Evolutionary conservation across 2,329 filamentous ascomycete species (phyloP).

Genomic region (Hymenoscyphus fructigenus): DNA sequence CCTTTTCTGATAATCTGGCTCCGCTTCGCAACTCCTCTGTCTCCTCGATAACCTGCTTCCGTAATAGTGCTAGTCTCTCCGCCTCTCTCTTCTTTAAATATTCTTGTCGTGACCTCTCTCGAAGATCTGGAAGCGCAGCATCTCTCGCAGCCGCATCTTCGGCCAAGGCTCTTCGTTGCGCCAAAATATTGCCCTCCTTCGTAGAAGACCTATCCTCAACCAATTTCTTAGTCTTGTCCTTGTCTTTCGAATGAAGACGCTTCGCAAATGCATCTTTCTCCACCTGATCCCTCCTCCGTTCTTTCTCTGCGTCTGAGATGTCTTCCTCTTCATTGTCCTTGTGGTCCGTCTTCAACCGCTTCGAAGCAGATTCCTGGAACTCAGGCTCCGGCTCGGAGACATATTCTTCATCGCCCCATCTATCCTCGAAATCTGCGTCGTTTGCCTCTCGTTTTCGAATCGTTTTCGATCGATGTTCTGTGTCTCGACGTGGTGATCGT

Average conservation of each 20-base stretch:
- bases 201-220: constrained; percentile 58
- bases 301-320: constrained; percentile 61
- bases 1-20: constrained; percentile 69
- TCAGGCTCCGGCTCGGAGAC: constrained; percentile 49
- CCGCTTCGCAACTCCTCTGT: constrained; percentile 77
- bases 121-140: constrained; percentile 75
- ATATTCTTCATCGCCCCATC: constrained; percentile 78
- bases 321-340: constrained; percentile 48
- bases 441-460: constrained; percentile 48
- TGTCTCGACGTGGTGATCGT: constrained; percentile 40
- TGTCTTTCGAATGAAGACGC: constrained; percentile 69
- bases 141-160: constrained; percentile 66
- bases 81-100: constrained; percentile 92
- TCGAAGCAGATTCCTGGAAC: constrained; percentile 68
- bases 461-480: constrained; percentile 47
- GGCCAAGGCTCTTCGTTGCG: constrained; percentile 60
- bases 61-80: constrained; percentile 80
- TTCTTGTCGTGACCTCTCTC: constrained; percentile 82
- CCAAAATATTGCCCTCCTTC: constrained; percentile 55
- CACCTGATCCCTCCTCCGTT: constrained; percentile 64
- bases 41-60: constrained; percentile 89
- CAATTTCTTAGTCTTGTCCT: constrained; percentile 66
- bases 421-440: constrained; percentile 68
- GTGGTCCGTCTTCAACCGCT: constrained; percentile 65
- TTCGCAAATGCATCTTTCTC: constrained; percentile 82